A percentile compares a stretch with the other conserved stretches of the same genome.
Conservation (phyloP, 225 moss, liverwort and hornwort species). For the Sphagnum tenellum region DNA sequence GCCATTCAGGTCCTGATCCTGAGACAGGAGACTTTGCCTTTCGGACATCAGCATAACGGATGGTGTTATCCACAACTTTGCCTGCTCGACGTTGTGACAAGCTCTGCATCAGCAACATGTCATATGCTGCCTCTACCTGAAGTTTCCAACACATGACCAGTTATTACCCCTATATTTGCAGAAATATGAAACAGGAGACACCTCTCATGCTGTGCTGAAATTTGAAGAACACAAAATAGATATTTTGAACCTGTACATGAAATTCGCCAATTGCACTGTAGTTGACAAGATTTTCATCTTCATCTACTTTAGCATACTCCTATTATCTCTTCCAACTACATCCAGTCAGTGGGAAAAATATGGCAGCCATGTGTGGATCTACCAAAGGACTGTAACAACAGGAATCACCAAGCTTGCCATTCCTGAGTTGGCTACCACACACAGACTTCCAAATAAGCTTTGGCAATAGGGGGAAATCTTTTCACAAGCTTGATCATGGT, state of each 20-base stretch:
- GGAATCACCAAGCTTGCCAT: too few relatives aligned
- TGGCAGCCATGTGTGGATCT: too few relatives aligned
- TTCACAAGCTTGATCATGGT: too few relatives aligned
- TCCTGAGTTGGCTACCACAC: too few relatives aligned
- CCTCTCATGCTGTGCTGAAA: not conserved
- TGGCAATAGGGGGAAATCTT: too few relatives aligned
- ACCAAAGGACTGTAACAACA: too few relatives aligned
- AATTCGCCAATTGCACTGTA: not conserved
- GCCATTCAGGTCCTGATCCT: constrained; percentile 65
- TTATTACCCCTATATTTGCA: not conserved
- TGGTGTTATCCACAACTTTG: constrained; percentile 69
- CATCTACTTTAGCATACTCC: not conserved
- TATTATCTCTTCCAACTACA: too few relatives aligned
- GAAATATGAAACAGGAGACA: not conserved
- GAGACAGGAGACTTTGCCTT: constrained; percentile 47
- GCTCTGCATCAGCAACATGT: constrained; percentile 88
- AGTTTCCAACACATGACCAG: not conserved
- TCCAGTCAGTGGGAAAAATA: too few relatives aligned
- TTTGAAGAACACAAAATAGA: not conserved
- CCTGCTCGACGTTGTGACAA: constrained; percentile 67
- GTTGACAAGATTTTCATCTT: not conserved
- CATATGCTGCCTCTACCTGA: constrained; percentile 91
- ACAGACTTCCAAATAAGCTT: too few relatives aligned
- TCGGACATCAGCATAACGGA: constrained; percentile 73
- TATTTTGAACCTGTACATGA: not conserved